These are phyloP conservation scores for Cucurbita moschata DNA, from an alignment of 306 rosid species.

Conservation along the genomic window DNA sequence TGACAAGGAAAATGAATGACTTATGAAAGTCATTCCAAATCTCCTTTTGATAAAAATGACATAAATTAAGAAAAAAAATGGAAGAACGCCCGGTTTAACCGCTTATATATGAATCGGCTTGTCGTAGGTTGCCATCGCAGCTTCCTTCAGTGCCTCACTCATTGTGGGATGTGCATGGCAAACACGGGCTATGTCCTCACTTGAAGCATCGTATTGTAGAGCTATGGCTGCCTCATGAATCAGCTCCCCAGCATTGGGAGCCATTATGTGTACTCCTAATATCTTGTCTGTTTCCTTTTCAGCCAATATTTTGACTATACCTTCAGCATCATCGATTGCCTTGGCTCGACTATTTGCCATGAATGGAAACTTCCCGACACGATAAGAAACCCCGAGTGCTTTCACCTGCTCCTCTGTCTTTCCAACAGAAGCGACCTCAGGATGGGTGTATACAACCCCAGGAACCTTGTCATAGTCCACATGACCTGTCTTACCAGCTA, in stretches of 20 bases:
- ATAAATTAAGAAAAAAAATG: background rate
- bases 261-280: slow-evolving; percentile 95
- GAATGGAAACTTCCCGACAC: slow-evolving; percentile 92
- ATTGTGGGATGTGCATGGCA: slow-evolving; percentile 99
- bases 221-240: slow-evolving; percentile 91
- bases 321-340: slow-evolving; percentile 95
- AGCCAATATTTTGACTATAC: slow-evolving; percentile 79
- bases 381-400: slow-evolving; percentile 45
- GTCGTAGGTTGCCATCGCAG: slow-evolving; percentile 98
- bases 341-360: slow-evolving; percentile 97
- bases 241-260: slow-evolving; percentile 95
- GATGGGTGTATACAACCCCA: slow-evolving; percentile 87
- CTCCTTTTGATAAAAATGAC: background rate
- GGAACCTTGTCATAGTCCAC: slow-evolving; percentile 99
- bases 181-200: slow-evolving; percentile 96
- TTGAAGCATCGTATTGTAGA: slow-evolving; percentile 75
- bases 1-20: slow-evolving; percentile 4
- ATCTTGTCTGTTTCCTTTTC: slow-evolving; percentile 93
- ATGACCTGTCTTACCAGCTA: slow-evolving; percentile 93
- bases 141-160: slow-evolving; percentile 99
- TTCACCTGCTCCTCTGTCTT: slow-evolving; percentile 98
- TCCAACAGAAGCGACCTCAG: slow-evolving; percentile 93
- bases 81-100: background rate
- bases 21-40: background rate
- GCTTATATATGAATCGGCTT: slow-evolving; percentile 89